Evolutionary conservation across 495 filamentous ascomycete species (phyloP).

Genomic region (Tuber magnatum): DNA sequence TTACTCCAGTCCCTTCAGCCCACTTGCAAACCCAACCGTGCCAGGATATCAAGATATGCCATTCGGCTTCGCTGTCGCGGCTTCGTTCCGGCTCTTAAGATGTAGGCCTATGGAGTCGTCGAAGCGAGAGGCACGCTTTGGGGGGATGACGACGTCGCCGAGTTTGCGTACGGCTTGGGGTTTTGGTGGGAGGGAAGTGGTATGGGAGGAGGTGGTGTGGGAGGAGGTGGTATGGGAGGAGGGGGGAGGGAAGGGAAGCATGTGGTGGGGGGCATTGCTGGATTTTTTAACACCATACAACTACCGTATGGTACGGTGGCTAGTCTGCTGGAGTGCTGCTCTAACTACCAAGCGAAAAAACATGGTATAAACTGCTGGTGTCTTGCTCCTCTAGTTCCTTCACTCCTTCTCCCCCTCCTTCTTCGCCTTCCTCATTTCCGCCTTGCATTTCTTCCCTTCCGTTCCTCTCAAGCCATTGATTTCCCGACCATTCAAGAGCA

Average conservation of each 20-base stretch:
- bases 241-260: neutral
- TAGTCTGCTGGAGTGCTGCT: neutral
- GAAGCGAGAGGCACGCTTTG: conserved; percentile 24
- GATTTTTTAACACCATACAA: neutral
- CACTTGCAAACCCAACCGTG: neutral
- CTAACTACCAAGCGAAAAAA: neutral
- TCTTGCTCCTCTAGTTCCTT: conserved; percentile 1
- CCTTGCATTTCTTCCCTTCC: neutral
- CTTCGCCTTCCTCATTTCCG: neutral
- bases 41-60: neutral
- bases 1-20: neutral
- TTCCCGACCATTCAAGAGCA: neutral
- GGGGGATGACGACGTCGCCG: neutral
- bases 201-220: too few species aligned
- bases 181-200: neutral
- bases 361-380: neutral
- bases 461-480: neutral
- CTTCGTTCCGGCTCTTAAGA: conserved; percentile 15
- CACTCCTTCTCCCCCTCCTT: neutral
- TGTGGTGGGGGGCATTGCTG: neutral
- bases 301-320: neutral
- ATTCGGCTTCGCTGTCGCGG: neutral
- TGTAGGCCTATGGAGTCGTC: conserved; percentile 27
- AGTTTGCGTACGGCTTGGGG: neutral
- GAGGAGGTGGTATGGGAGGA: neutral